phyloP scores from a whole-genome alignment of 1,284 basidiomycete species.

The Irpex lacteus region DNA sequence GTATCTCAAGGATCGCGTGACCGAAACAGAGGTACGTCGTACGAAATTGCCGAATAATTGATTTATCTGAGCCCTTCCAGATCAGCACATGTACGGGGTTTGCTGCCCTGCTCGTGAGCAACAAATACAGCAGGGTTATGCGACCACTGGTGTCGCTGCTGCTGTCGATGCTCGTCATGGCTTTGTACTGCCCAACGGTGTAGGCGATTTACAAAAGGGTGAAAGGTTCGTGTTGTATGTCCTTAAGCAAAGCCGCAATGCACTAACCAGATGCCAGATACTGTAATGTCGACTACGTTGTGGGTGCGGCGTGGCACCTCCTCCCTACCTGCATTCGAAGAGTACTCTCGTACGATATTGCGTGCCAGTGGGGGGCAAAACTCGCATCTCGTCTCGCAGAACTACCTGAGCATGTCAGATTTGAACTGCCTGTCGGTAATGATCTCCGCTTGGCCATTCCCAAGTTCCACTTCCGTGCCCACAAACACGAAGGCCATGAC shows the following conservation, averaged over 20 bases:
- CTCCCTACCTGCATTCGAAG: not conserved
- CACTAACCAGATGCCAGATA: conserved; percentile 1
- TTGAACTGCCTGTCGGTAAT: conserved; percentile 3
- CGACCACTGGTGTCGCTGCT: conserved; percentile 20
- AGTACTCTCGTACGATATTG: conserved; percentile 9
- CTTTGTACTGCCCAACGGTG: conserved; percentile 19
- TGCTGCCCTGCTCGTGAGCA: conserved; percentile 14
- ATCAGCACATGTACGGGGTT: conserved; percentile 18
- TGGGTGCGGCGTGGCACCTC: conserved; percentile 10
- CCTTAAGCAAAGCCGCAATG: not conserved
- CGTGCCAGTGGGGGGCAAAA: not conserved
- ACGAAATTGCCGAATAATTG: too few relatives aligned
- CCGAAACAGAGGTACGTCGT: conserved; percentile 18
- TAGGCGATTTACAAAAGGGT: conserved; percentile 25
- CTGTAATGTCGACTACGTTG: conserved; percentile 19
- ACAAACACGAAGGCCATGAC: not conserved
- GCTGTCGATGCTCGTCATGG: conserved; percentile 22
- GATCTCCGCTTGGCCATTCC: conserved; percentile 7
- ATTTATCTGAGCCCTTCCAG: conserved; percentile 1
- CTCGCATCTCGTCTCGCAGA: not conserved
- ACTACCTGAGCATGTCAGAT: not conserved
- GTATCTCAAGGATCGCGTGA: conserved; percentile 8
- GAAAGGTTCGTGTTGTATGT: conserved; percentile 15
- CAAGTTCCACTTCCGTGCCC: conserved; percentile 16
- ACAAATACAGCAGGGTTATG: conserved; percentile 17